Percentiles rank a stretch among this genome's conserved stretches.
These are phyloP conservation scores for Neurospora africana DNA, from an alignment of 495 filamentous ascomycete species.

Conservation along the genomic window DNA sequence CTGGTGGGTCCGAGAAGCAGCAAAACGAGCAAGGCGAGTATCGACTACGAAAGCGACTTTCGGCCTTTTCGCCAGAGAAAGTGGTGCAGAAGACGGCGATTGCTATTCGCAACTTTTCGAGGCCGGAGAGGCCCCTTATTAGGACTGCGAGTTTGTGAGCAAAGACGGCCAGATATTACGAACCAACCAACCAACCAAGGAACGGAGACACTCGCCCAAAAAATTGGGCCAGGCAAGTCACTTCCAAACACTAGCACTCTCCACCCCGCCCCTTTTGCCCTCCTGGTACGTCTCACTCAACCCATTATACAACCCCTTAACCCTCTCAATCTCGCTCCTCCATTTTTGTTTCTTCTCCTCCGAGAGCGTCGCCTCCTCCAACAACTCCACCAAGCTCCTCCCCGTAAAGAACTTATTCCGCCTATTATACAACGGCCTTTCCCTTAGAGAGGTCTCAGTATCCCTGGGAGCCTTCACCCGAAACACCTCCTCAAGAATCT, in stretches of 20 bases:
- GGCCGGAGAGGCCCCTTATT: not conserved
- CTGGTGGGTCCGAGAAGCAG: not conserved
- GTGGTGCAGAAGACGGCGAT: not conserved
- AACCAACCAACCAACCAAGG: too few species aligned
- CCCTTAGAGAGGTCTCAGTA: conserved; percentile 12
- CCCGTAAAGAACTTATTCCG: conserved; percentile 32
- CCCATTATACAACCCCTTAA: conserved; percentile 26
- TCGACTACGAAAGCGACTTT: not conserved
- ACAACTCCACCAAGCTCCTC: conserved; percentile 24
- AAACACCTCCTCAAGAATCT: conserved; percentile 33
- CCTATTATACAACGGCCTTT: conserved; percentile 27
- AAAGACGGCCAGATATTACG: too few species aligned
- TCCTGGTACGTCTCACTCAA: conserved; percentile 30
- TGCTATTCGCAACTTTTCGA: not conserved
- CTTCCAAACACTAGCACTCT: conserved; percentile 33
- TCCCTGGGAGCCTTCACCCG: conserved; percentile 21
- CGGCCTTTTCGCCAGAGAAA: not conserved
- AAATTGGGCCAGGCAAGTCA: conserved; percentile 3
- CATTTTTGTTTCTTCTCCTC: conserved; percentile 12
- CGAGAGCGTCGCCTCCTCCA: conserved; percentile 8
- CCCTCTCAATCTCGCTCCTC: conserved; percentile 19
- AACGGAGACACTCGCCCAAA: not conserved
- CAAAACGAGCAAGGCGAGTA: not conserved
- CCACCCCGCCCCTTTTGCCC: conserved; percentile 19
- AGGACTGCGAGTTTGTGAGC: not conserved